Evolutionary conservation across 345 rosid species (phyloP).

Genomic region (Salix koriyanagi): DNA sequence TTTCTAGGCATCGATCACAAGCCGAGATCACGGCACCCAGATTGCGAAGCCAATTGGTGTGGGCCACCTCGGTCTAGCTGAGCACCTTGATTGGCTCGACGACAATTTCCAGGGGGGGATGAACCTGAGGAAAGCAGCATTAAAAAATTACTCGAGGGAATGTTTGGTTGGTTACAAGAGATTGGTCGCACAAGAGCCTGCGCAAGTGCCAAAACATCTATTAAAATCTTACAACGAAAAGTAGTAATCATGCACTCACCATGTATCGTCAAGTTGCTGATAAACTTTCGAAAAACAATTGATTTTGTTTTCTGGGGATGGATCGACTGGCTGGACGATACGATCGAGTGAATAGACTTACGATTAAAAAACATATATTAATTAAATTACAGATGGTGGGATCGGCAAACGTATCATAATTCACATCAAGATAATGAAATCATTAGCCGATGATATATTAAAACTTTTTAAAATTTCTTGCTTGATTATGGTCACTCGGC

Average conservation of each 20-base stretch:
- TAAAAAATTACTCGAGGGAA: neutral
- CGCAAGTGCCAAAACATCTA: neutral
- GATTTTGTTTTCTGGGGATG: neutral
- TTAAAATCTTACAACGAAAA: neutral
- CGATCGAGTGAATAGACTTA: neutral
- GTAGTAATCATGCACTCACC: neutral
- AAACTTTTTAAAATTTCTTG: no score
- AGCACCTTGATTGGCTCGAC: neutral
- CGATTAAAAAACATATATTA: neutral
- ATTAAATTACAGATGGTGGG: no score
- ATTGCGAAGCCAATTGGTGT: neutral
- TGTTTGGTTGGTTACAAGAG: neutral
- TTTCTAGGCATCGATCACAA: neutral
- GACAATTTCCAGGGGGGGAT: conserved; percentile 3
- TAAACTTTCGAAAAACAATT: neutral
- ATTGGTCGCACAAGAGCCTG: neutral
- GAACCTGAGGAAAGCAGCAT: neutral
- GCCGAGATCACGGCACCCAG: neutral
- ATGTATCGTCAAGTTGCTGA: neutral
- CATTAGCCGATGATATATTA: no score
- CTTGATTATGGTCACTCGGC: no score
- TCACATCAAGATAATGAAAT: no score
- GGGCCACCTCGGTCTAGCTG: neutral
- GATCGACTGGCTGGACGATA: neutral
- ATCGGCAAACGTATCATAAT: no score